Base-by-base conservation (phyloP, 2,329 filamentous ascomycete genomes). In the Paracamarosporium sp. region DNA sequence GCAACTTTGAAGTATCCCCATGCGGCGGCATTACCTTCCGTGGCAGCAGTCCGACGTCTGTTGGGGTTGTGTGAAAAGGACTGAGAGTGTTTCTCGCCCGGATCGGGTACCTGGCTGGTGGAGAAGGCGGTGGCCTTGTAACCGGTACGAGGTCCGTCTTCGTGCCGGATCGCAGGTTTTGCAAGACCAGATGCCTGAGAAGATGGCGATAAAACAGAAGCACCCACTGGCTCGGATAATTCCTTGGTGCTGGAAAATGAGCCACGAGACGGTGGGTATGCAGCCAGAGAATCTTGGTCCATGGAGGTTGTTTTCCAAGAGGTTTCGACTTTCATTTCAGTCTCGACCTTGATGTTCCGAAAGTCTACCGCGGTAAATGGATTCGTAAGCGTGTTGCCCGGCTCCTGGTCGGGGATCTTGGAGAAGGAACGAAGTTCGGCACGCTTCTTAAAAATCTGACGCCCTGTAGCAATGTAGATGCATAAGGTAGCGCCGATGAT, bases 1-100 rank as follows among this genome's bases (percentile, higher is more conserved):
- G 89, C 84, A 45, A 88, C 90, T 66, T 90, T 90, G 55, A 88
- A 86, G 70, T 91, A 91, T 1, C 85, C 83, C 86, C 86, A 89
- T 1, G 88, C 85, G 2, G 88, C 88, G 3, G 55, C 64, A 33
- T 82, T 88, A 69, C 84, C 88, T 20, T 86, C 80, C 55, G 86
- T 59, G 12, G 60, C 54, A 3, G 43, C 44, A 30, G 47, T 56
- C 12, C 59, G 61, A 6, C 59, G 62, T 9, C 36, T 44, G 22
- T 38, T 48, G 4, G 53, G 40, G 24, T 44, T 53, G 31, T 31
- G 11, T 24, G 65, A 60, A 5, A 50, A 46, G 4, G 55, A 35
- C 9, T 46, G 61, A 8, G 48, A 17, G 12, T 20, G 35, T 2
- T 50, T 44, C 12, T 15, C 55, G 2, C 52, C 50, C 11, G 43